These are phyloP conservation scores for Picea sitchensis DNA, from an alignment of 75 land plant genomes.

Conservation along the genomic window DNA sequence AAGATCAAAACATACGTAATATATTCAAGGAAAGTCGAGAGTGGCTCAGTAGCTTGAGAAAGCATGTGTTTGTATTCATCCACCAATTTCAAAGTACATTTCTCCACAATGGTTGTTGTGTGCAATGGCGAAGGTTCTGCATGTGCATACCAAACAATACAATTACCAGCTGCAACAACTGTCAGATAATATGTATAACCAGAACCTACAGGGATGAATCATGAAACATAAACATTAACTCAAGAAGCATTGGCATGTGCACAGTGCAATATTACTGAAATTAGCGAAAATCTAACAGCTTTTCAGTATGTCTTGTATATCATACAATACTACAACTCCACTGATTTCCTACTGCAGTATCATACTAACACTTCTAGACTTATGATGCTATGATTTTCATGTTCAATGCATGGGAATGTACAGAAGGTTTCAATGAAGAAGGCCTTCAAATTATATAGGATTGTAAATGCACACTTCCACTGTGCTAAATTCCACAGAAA, in stretches of 20 bases:
- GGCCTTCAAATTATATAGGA: background rate
- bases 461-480: background rate
- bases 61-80: constrained; percentile 95
- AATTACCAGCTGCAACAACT: too few relatives aligned
- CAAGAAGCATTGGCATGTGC: too few relatives aligned
- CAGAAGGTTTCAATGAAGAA: background rate
- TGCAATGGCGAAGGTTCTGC: constrained; percentile 98
- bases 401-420: background rate
- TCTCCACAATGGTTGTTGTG: constrained; percentile 94
- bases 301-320: background rate
- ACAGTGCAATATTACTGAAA: too few relatives aligned
- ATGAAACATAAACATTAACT: too few relatives aligned
- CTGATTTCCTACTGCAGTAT: background rate
- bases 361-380: background rate
- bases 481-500: too few relatives aligned
- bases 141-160: constrained; percentile 8
- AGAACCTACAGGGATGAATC: too few relatives aligned
- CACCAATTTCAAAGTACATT: constrained; percentile 92
- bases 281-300: too few relatives aligned
- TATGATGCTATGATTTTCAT: background rate
- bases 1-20: constrained; percentile 59
- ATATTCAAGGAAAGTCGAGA: constrained; percentile 92
- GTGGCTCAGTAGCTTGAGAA: constrained; percentile 91
- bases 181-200: too few relatives aligned
- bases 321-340: background rate